A percentile compares a stretch with the other conserved stretches of the same genome.
Evolutionary conservation across 805 yeast species (phyloP).

Genomic region (Hanseniaspora nectarophila): DNA sequence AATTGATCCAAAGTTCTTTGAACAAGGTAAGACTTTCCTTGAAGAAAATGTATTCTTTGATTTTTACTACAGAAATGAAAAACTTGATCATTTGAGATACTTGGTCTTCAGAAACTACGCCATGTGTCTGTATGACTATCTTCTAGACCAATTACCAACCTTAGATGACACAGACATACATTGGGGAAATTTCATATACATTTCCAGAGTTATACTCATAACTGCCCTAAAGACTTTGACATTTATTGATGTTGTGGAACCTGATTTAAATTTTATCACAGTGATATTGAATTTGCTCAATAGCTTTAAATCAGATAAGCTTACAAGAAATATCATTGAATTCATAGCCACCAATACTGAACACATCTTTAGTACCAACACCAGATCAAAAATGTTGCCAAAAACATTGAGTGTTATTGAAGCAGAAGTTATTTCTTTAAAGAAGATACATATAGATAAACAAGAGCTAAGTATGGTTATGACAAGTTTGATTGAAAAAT

Average conservation of each 20-base stretch:
- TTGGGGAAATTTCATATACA: slow-evolving; percentile 32
- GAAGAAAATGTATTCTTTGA: neutral
- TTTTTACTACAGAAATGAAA: slow-evolving; percentile 10
- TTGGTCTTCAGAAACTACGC: slow-evolving; percentile 76
- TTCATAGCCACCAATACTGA: slow-evolving; percentile 38
- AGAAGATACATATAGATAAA: neutral
- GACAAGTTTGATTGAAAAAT: neutral
- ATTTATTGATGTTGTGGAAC: slow-evolving; percentile 20
- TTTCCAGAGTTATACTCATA: slow-evolving; percentile 16
- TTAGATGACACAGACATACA: slow-evolving; percentile 17
- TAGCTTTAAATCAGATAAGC: slow-evolving; percentile 37
- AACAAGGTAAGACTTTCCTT: neutral
- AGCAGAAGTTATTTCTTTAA: slow-evolving; percentile 13
- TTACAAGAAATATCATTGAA: slow-evolving; percentile 49
- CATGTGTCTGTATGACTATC: slow-evolving; percentile 42
- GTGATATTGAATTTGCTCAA: slow-evolving; percentile 41
- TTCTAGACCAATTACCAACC: slow-evolving; percentile 19
- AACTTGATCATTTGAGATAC: slow-evolving; percentile 55
- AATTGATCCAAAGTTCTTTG: neutral
- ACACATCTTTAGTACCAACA: neutral
- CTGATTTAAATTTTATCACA: slow-evolving; percentile 45
- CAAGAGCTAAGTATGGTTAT: neutral
- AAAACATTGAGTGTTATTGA: slow-evolving; percentile 10
- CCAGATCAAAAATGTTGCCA: slow-evolving; percentile 1
- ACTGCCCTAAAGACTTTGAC: slow-evolving; percentile 3